Evolutionary conservation across 129 eudicot genomes (phyloP).

Genomic region (Saposhnikovia divaricata): DNA sequence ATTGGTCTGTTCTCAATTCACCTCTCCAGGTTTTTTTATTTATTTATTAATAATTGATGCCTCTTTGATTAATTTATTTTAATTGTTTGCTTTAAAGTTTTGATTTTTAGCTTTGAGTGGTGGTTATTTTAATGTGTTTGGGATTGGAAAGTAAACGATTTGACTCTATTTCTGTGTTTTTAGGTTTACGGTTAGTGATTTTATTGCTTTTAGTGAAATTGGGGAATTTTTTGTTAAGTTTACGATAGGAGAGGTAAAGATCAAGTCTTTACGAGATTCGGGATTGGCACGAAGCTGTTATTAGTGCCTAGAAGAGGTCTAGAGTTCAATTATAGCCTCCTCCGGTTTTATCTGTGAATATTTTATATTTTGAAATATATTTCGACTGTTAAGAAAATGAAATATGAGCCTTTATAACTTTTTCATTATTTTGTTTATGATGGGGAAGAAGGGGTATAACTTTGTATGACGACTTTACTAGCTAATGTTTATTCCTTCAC

Average conservation of each 20-base stretch:
- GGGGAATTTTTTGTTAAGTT: neutral
- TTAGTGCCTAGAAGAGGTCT: neutral
- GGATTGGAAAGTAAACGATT: neutral
- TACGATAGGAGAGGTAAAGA: neutral
- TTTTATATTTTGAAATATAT: too few species aligned
- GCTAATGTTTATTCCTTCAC: neutral
- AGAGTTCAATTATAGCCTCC: too few species aligned
- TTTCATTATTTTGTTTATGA: neutral
- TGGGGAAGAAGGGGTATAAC: neutral
- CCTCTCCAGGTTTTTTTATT: slow-evolving; percentile 17
- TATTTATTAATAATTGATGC: neutral
- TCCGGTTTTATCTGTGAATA: too few species aligned
- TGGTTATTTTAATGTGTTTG: neutral
- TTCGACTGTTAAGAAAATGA: too few species aligned
- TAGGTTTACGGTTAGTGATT: neutral
- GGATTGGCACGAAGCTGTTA: neutral
- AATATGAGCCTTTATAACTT: neutral
- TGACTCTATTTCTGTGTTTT: neutral
- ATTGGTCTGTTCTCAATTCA: neutral
- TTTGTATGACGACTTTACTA: neutral
- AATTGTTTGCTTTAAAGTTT: neutral
- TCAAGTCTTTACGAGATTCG: neutral
- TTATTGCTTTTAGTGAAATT: neutral
- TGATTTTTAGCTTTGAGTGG: neutral
- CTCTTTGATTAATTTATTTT: neutral